phyloP scores from a whole-genome alignment of 2,329 filamentous ascomycete species.

The Aureobasidium sp. region DNA sequence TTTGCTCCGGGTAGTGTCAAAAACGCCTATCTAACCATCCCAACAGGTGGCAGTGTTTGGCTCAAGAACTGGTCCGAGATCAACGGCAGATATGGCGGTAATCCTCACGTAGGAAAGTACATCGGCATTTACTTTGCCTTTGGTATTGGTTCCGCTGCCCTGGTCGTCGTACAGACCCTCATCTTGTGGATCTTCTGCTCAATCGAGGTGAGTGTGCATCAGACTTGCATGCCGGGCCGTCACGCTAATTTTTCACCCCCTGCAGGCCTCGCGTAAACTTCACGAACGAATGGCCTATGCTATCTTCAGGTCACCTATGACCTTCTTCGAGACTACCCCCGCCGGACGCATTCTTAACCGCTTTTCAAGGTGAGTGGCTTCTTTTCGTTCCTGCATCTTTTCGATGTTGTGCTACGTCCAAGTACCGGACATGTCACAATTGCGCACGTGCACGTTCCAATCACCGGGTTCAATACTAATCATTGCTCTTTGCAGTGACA shows the following conservation, averaged over 20 bases:
- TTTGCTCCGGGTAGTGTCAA: slow-evolving; percentile 13
- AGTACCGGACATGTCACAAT: neutral
- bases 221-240: slow-evolving; percentile 1
- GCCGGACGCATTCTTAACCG: slow-evolving; percentile 93
- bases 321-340: slow-evolving; percentile 95
- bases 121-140: slow-evolving; percentile 94
- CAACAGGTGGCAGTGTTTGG: slow-evolving; percentile 72
- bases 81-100: slow-evolving; percentile 60
- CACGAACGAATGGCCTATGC: slow-evolving; percentile 96
- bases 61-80: slow-evolving; percentile 83
- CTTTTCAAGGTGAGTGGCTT: slow-evolving; percentile 66
- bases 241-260: slow-evolving; percentile 16
- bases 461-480: slow-evolving; percentile 1
- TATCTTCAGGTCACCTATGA: slow-evolving; percentile 97
- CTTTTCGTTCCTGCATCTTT: neutral
- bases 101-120: slow-evolving; percentile 75
- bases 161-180: slow-evolving; percentile 86
- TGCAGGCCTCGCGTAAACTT: slow-evolving; percentile 80
- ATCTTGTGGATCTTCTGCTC: slow-evolving; percentile 99
- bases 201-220: slow-evolving; percentile 61
- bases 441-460: neutral
- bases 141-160: slow-evolving; percentile 72
- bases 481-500: slow-evolving; percentile 45
- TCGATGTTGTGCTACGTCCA: neutral
- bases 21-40: slow-evolving; percentile 17